Percentiles rank a stretch among this genome's conserved stretches.
Evolutionary conservation across 2,329 filamentous ascomycete genomes (phyloP).

Genomic region (Scedosporium minutisporum): DNA sequence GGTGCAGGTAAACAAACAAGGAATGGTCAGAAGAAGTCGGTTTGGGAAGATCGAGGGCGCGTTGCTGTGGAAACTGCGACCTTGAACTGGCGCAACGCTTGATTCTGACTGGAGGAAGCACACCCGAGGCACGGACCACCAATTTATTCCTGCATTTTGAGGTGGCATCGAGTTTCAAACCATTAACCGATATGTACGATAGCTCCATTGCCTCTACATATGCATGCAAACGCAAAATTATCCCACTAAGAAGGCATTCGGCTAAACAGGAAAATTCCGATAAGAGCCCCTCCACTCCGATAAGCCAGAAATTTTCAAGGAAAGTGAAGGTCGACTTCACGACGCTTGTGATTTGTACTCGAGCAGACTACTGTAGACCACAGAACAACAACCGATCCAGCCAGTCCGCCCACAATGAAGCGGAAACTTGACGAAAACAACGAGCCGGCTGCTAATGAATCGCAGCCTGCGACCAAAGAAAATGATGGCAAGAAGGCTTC

Average conservation of each 20-base stretch:
- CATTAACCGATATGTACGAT: not conserved
- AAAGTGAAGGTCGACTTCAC: not conserved
- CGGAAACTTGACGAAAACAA: conserved; percentile 50
- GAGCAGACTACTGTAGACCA: not conserved
- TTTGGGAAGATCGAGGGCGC: not conserved
- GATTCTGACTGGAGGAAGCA: not conserved
- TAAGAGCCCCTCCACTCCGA: conserved; percentile 4
- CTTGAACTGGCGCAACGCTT: not conserved
- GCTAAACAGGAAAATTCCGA: not conserved
- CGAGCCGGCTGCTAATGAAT: conserved; percentile 27
- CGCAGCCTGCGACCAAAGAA: conserved; percentile 13
- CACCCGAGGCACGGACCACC: not conserved
- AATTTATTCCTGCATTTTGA: not conserved
- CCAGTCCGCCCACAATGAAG: conserved; percentile 34
- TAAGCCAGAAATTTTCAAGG: conserved; percentile 7
- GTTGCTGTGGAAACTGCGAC: conserved; percentile 5
- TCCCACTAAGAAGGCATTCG: not conserved
- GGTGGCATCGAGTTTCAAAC: not conserved
- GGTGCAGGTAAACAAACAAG: conserved; percentile 5
- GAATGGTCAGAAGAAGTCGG: not conserved
- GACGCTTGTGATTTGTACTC: not conserved
- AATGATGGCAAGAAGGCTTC: conserved; percentile 21
- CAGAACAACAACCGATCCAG: not conserved
- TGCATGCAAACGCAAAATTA: not conserved
- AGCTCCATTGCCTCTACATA: not conserved